Evolutionary conservation across 371 early-diverging fungal genomes (phyloP).

Genomic region (Rhizomucor miehei): DNA sequence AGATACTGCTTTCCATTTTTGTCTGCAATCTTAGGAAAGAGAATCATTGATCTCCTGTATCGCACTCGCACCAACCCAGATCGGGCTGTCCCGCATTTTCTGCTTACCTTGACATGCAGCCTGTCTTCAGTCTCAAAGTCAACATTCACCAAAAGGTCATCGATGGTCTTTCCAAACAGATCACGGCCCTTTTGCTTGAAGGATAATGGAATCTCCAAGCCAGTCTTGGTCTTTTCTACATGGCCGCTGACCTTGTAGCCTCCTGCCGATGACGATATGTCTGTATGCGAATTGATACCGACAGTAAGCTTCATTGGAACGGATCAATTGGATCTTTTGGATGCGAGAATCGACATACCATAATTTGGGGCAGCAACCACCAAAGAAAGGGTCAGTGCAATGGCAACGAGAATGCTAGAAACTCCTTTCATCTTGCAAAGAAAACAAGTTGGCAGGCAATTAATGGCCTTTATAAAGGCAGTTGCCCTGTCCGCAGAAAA

Average conservation of each 20-base stretch:
- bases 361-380: background rate
- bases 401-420: constrained; percentile 1
- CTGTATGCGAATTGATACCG: too few relatives aligned
- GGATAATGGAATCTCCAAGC: constrained; percentile 28
- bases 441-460: too few relatives aligned
- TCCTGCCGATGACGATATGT: constrained; percentile 19
- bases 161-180: constrained; percentile 43
- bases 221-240: constrained; percentile 20
- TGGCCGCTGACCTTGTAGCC: constrained; percentile 31
- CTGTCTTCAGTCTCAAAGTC: constrained; percentile 50
- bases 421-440: constrained; percentile 1
- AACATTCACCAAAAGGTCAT: constrained; percentile 38
- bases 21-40: constrained; percentile 38
- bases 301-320: too few relatives aligned
- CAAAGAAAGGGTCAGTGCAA: background rate
- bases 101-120: constrained; percentile 44
- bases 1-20: constrained; percentile 41
- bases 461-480: too few relatives aligned
- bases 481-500: too few relatives aligned
- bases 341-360: too few relatives aligned
- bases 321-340: too few relatives aligned
- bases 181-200: constrained; percentile 7
- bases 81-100: background rate
- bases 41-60: background rate
- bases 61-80: background rate